Conservation (phyloP, 306 rosid genomes). For the Begonia masoniana region DNA sequence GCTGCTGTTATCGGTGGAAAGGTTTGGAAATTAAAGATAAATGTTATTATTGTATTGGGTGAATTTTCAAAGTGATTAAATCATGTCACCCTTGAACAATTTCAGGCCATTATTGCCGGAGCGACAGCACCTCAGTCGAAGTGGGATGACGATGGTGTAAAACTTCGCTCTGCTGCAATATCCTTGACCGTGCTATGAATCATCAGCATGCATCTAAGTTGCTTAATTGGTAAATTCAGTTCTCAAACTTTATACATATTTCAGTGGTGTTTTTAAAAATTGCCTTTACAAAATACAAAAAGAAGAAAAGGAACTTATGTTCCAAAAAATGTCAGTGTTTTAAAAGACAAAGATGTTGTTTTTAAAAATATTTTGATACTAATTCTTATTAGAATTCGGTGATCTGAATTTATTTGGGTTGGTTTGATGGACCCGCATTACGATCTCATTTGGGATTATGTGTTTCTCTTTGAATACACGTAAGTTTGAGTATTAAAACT, state of each 20-base stretch:
- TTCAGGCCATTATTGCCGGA: conserved; percentile 72
- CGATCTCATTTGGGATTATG: too few relatives aligned
- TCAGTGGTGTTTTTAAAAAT: too few relatives aligned
- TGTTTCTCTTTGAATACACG: too few relatives aligned
- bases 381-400: too few relatives aligned
- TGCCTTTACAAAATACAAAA: too few relatives aligned
- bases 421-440: too few relatives aligned
- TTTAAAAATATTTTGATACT: too few relatives aligned
- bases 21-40: conserved; percentile 31
- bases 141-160: conserved; percentile 73
- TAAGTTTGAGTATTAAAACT: too few relatives aligned
- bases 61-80: conserved; percentile 4
- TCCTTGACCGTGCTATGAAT: conserved; percentile 32
- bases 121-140: conserved; percentile 70
- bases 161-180: conserved; percentile 90
- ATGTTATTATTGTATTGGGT: background rate
- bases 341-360: too few relatives aligned
- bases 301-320: too few relatives aligned
- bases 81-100: conserved; percentile 6
- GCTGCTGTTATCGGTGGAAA: conserved; percentile 67
- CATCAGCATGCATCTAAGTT: background rate
- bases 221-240: conserved; percentile 4
- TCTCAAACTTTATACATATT: background rate
- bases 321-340: too few relatives aligned
- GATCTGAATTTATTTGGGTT: too few relatives aligned